Evolutionary conservation across 345 rosid genomes (phyloP), one percentile per base, ranked within the genome.

Genomic region (Lepidium didymum): DNA sequence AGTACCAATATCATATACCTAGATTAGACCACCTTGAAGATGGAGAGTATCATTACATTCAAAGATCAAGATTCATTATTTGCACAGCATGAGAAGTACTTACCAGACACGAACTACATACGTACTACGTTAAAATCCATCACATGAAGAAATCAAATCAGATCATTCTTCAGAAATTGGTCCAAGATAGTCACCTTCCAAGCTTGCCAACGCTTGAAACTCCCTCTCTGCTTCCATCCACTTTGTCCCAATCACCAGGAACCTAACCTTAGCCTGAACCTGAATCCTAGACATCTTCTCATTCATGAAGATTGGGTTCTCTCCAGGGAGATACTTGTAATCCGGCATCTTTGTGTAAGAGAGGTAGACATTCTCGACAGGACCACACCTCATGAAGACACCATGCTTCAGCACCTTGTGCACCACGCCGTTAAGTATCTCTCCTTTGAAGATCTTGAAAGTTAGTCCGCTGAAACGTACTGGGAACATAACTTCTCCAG

Each of bases 201-300:
- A 74, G 70, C 97, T 82, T 38, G 84, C 95, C 74, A 88, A 40
- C 0, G 86, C 99, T 81, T 79, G 99, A 70, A 91, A 87, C 50
- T 91, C 97, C 75, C 92, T 80, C 63, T 91, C 92, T 2, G 79
- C 84, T 71, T 94, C 94, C 42, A 89, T 67, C 97, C 96, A 91
- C 77, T 81, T 86, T 0, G 86, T 81, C 35, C 81, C 97, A 1
- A 90, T 72, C 78, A 94, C 95, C 13, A 91, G 72, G 77, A 83
- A 69, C 1, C 95, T 85, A 10, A 91, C 69, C 35, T 33, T 69
- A 2, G 73, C 74, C 50, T 78, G 91, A 52, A 88, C 83, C 64
- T 79, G 77, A 36, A 91, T 85, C 86, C 79, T 82, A 1, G 91
- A 78, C 52, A 25, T 65, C 81, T 85, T 87, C 12, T 83, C 90